Percentiles rank a stretch among this genome's conserved stretches.
Evolutionary conservation across 1,284 basidiomycete genomes (phyloP).

Genomic region (Porodaedalea pini): DNA sequence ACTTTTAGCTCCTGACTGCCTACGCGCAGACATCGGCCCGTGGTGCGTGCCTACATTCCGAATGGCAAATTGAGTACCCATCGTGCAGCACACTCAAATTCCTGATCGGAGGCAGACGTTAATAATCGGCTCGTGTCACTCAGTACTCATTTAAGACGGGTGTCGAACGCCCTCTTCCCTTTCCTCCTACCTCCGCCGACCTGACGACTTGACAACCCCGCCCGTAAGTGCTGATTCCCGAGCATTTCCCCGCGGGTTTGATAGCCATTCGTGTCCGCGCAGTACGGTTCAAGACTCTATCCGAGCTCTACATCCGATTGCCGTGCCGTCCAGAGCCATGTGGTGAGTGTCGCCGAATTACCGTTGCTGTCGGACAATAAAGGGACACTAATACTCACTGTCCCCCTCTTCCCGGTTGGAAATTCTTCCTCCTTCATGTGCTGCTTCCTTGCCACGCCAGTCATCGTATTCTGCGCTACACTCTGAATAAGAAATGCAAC

Average conservation of each 20-base stretch:
- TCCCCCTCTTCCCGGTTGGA: constrained; percentile 12
- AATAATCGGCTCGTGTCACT: constrained; percentile 3
- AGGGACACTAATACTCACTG: not conserved
- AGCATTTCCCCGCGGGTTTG: constrained; percentile 3
- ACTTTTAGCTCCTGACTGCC: not conserved
- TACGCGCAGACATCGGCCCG: not conserved
- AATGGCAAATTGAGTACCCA: not conserved
- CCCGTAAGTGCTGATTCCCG: constrained; percentile 7
- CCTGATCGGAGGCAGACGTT: constrained; percentile 16
- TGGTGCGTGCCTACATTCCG: not conserved
- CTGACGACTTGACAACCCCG: constrained; percentile 23
- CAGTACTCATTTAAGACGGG: constrained; percentile 18
- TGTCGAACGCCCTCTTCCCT: constrained; percentile 21
- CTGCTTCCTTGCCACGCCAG: constrained; percentile 25
- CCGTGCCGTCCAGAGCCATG: constrained; percentile 3
- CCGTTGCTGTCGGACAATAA: not conserved
- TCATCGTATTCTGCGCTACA: constrained; percentile 56
- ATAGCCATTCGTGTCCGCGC: constrained; percentile 2
- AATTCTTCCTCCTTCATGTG: not conserved
- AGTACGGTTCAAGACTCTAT: not conserved
- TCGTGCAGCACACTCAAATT: constrained; percentile 2
- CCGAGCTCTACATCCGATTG: not conserved
- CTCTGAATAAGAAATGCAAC: constrained; percentile 46
- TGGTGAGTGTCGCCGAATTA: constrained; percentile 7
- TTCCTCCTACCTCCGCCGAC: constrained; percentile 67